Evolutionary conservation across 495 filamentous ascomycete genomes (phyloP), one percentile per base, ranked within the genome.

Genomic region (Hyaloscypha variabilis): DNA sequence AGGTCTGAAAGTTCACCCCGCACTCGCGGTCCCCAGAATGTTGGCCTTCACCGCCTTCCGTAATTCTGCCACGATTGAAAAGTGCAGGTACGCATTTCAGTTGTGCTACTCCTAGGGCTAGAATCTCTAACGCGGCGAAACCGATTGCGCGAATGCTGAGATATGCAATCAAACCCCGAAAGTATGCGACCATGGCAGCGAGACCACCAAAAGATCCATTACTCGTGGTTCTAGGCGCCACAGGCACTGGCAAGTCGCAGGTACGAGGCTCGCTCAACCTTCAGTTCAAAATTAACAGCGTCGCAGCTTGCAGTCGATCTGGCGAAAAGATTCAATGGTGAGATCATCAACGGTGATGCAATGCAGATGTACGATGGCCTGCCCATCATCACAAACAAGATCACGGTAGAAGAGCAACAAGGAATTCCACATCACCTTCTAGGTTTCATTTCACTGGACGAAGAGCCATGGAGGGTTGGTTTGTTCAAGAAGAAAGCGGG

Each of bases 301-400:
- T 60, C 52, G 23, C 67, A 98, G 94, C 90, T 99, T 67, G 96
- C 96, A 59, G 91, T 99, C 10, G 91, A 96, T 54, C 74, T 99
- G 30, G 95, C 96, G 4, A 81, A 82, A 39, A 83, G 82, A 36
- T 94, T 91, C 77, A 90, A 96, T 76, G 96, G 96, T 68, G 96
- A 99, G 77, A 85, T 99, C 60, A 92, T 99, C 81, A 99, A 99
- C 73, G 93, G 91, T 58, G 96, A 99, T 79, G 95, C 95, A n/a
- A 95, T 99, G 91, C 96, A 98, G 74, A 89, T 99, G 83, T 99
- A 99, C 71, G 81, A 86, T 36, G 96, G 94, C 10, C 81, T 99
- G 23, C 93, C 95, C 1, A 90, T 98, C 67, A 94, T 97, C 62
- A 99, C 96, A 21, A 99, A 99, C 76, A 94, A 98, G 73, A 88